These are phyloP conservation scores for Cetradonia linearis DNA, from an alignment of 495 filamentous ascomycete genomes.

Conservation along the genomic window DNA sequence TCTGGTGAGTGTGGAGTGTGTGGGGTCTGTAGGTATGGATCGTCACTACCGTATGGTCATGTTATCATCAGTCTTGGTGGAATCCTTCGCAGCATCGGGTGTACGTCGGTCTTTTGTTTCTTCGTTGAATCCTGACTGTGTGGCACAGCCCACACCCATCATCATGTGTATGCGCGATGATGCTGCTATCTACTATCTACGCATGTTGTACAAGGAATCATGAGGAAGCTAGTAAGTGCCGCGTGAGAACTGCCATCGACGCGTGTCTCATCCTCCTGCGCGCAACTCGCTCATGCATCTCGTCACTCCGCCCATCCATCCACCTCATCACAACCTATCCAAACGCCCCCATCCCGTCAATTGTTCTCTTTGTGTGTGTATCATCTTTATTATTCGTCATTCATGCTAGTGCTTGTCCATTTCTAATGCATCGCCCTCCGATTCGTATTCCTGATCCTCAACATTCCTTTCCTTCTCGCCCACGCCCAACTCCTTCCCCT, in stretches of 20 bases:
- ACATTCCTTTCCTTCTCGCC: slow-evolving; percentile 14
- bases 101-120: too few species aligned
- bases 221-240: not conserved
- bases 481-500: slow-evolving; percentile 10
- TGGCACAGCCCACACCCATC: slow-evolving; percentile 8
- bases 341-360: slow-evolving; percentile 12
- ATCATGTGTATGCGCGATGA: not conserved
- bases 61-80: not conserved
- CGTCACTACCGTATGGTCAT: not conserved
- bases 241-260: not conserved
- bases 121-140: not conserved
- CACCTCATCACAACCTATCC: slow-evolving; percentile 7
- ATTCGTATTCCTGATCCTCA: slow-evolving; percentile 1
- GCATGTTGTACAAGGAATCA: slow-evolving; percentile 5
- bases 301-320: not conserved
- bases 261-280: slow-evolving; percentile 5
- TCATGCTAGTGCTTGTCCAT: slow-evolving; percentile 11
- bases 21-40: too few species aligned
- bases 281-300: not conserved
- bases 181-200: not conserved
- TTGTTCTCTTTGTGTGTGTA: not conserved
- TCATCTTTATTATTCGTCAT: not conserved
- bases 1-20: too few species aligned
- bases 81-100: not conserved
- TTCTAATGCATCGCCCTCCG: slow-evolving; percentile 8